Base-by-base conservation (phyloP, 192 early-diverging fungal species). In the Linnemannia exigua region DNA sequence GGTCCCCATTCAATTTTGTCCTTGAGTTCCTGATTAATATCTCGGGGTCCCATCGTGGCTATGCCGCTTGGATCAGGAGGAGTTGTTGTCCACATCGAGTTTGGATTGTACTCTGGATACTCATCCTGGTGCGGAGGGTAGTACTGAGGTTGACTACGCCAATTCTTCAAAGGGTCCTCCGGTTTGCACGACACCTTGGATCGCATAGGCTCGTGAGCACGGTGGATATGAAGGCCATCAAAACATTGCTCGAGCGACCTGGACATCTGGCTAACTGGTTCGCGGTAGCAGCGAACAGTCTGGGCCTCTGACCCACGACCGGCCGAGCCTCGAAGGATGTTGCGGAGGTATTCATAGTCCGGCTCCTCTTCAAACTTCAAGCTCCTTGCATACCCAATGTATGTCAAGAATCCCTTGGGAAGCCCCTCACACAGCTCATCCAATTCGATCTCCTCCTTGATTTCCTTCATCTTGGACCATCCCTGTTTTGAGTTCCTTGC, bases 381-480 rank as follows among this genome's bases (percentile, higher is more conserved):
- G n/a, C 86, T 87, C 51, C 96, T 84, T 5, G 93, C 88, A 82
- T 97, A 96, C 25, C 91, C 89, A 31, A 97, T 88, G 80, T 92
- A 95, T 4, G 73, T 88, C 74, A 91, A 90, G 87, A 97, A 95
- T 35, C 95, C 97, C 47, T 54, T 76, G 9, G 97, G 97, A 69
- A 94, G 88, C 0, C 93, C 95, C 14, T 93, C 92, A 77, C 95
- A 96, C n/a, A 97, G 79, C 47, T 96, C 96, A 33, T 92, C 88
- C 54, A 97, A 88, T n/a, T 88, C 87, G 1, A 90, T 93, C 6
- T 92, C 92, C 72, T 95, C 93, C 74, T 97, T 97, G 82, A 94
- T 95, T 77, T 95, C 94, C 20, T 92, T 90, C 92, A 97, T 97
- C 81, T 95, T 95, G 61, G 96, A 95, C 92, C 97, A 97, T 25